phyloP scores from a whole-genome alignment of 2,329 filamentous ascomycete species.

The Corinectria fuckeliana region DNA sequence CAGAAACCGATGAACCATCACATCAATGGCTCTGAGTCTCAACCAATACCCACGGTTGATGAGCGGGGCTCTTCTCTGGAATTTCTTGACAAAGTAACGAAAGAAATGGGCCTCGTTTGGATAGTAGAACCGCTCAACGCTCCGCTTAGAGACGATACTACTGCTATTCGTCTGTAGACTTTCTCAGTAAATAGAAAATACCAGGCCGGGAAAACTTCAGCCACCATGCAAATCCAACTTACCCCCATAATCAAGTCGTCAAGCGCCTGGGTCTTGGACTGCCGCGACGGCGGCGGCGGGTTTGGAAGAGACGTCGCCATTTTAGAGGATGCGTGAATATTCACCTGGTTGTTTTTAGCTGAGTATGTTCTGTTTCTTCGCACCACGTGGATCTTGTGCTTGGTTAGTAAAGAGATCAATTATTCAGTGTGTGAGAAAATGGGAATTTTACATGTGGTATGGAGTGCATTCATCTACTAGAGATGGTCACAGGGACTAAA shows the following conservation, averaged over 20 bases:
- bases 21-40: conserved; percentile 81
- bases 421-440: conserved; percentile 4
- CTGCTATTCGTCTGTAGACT: conserved; percentile 78
- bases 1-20: conserved; percentile 77
- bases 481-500: conserved; percentile 2
- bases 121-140: conserved; percentile 89
- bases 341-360: background rate
- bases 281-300: conserved; percentile 14
- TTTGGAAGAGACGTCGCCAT: conserved; percentile 26
- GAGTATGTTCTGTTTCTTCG: background rate
- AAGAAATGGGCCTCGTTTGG: conserved; percentile 81
- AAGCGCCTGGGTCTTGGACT: conserved; percentile 38
- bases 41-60: conserved; percentile 93
- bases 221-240: conserved; percentile 38
- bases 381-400: background rate
- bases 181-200: conserved; percentile 11
- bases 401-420: background rate
- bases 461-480: conserved; percentile 9
- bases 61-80: conserved; percentile 81
- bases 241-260: conserved; percentile 65
- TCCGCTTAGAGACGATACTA: conserved; percentile 90
- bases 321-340: background rate
- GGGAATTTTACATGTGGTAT: conserved; percentile 1
- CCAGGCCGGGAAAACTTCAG: background rate
- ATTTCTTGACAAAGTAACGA: conserved; percentile 85